Percentiles rank a stretch among this genome's conserved stretches.
Conservation (phyloP, 345 rosid genomes). For the Boechera retrofracta region DNA sequence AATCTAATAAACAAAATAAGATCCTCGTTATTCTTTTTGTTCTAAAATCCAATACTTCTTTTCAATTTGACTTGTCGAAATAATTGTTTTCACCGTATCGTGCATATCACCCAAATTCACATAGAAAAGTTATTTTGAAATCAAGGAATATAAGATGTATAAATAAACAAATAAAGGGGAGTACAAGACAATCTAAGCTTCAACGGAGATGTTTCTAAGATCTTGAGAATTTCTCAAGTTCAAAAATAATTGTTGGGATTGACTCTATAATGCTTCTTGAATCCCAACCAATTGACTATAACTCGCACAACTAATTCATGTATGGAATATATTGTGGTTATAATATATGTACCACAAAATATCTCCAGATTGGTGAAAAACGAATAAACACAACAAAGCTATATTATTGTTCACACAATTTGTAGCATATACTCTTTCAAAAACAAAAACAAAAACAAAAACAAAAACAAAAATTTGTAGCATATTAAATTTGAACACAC, state of each 20-base stretch:
- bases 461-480: not conserved
- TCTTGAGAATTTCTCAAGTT: conserved; percentile 20
- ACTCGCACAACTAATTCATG: conserved; percentile 10
- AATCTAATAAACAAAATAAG: not conserved
- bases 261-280: conserved; percentile 31
- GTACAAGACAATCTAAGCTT: conserved; percentile 33
- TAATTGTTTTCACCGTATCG: not conserved
- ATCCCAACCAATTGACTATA: conserved; percentile 18
- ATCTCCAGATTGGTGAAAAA: not conserved
- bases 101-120: conserved; percentile 6
- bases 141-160: not conserved
- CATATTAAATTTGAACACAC: conserved; percentile 26
- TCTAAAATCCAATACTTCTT: not conserved
- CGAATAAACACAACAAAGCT: conserved; percentile 25
- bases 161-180: not conserved
- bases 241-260: conserved; percentile 23
- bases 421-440: not conserved
- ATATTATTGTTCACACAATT: not conserved
- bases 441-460: too few species aligned
- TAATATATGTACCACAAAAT: conserved; percentile 2
- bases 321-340: not conserved
- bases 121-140: not conserved
- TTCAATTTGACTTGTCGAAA: not conserved
- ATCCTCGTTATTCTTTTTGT: not conserved
- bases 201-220: conserved; percentile 3